These are phyloP conservation scores for Lepidium didymum DNA, from an alignment of 345 rosid genomes.

Conservation along the genomic window DNA sequence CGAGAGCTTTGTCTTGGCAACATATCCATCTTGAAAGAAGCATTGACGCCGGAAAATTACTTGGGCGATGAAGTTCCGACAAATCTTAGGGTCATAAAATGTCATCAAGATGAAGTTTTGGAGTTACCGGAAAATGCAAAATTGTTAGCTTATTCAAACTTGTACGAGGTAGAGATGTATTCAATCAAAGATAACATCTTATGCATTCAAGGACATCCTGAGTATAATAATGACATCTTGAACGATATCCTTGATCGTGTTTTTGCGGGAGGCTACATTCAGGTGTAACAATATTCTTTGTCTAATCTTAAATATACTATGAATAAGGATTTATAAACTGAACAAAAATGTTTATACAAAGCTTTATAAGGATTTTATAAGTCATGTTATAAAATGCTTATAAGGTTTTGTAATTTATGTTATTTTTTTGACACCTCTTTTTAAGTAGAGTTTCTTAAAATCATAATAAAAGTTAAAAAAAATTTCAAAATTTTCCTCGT, in stretches of 20 bases:
- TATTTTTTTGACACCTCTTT: no score
- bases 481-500: no score
- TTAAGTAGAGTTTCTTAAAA: no score
- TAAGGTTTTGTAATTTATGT: no score
- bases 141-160: conserved; percentile 68
- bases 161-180: conserved; percentile 73
- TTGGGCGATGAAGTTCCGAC: conserved; percentile 38
- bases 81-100: conserved; percentile 49
- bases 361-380: no score
- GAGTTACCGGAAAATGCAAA: conserved; percentile 63
- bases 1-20: conserved; percentile 71
- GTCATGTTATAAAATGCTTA: no score
- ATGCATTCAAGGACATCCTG: conserved; percentile 91
- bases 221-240: conserved; percentile 72
- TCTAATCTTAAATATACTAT: neutral
- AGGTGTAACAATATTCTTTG: no score
- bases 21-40: conserved; percentile 49
- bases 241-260: conserved; percentile 65
- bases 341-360: no score
- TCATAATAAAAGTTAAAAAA: no score
- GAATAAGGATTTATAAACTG: no score
- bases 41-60: conserved; percentile 12
- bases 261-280: conserved; percentile 34
- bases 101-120: conserved; percentile 79
- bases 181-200: conserved; percentile 44